Conservation (phyloP, 228 moss, liverwort and hornwort species). For the Sphagnum fallax region DNA sequence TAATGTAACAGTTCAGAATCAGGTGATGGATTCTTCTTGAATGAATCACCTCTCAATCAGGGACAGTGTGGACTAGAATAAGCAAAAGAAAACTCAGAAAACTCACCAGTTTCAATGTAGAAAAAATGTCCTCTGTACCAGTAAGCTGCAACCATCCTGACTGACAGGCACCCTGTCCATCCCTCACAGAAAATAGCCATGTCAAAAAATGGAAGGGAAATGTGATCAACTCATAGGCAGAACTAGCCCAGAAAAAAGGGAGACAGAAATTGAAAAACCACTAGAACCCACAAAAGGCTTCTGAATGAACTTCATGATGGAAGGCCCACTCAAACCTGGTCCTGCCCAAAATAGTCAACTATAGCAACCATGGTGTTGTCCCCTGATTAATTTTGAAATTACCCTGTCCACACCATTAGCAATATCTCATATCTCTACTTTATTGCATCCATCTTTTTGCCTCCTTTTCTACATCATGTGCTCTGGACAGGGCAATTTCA, state of each 20-base stretch:
- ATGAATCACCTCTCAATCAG: background rate
- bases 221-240: no score
- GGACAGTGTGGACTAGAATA: background rate
- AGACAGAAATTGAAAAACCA: background rate
- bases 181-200: slow-evolving; percentile 4
- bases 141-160: slow-evolving; percentile 32
- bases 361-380: background rate
- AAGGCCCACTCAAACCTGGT: background rate
- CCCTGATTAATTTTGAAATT: no score
- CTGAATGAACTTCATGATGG: background rate
- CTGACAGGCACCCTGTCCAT: slow-evolving; percentile 42
- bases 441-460: no score
- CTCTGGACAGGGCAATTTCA: no score
- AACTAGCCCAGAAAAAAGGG: no score
- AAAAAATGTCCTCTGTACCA: slow-evolving; percentile 35
- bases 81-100: background rate
- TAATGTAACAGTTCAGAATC: background rate
- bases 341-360: background rate
- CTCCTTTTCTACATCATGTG: no score
- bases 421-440: no score
- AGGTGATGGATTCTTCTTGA: background rate
- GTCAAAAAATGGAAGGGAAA: background rate
- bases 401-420: no score
- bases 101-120: slow-evolving; percentile 34
- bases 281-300: background rate